phyloP scores from a whole-genome alignment of 805 yeast species.

The Candida golubevii region DNA sequence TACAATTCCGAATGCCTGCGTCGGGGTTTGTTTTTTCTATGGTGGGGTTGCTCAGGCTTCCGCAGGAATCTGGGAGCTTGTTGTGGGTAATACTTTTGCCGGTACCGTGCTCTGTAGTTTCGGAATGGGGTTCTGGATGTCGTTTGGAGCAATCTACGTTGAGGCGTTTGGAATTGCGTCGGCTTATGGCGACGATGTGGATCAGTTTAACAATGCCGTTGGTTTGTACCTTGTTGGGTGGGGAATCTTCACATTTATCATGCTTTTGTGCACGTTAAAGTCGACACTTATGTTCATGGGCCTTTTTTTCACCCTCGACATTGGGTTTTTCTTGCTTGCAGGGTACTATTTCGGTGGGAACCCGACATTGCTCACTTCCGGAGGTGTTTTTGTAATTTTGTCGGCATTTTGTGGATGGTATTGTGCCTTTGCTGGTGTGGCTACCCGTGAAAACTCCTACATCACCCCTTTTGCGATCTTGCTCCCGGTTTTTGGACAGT shows the following conservation, averaged over 20 bases:
- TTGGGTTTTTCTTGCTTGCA: conserved; percentile 50
- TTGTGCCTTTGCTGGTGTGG: conserved; percentile 18
- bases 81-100: conserved; percentile 53
- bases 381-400: conserved; percentile 14
- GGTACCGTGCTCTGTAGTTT: conserved; percentile 48
- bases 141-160: conserved; percentile 45
- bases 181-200: conserved; percentile 42
- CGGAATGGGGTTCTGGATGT: conserved; percentile 51
- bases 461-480: conserved; percentile 10
- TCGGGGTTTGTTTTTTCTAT: conserved; percentile 45
- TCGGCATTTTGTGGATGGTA: conserved; percentile 17
- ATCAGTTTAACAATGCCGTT: conserved; percentile 43
- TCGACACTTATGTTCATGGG: conserved; percentile 48
- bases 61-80: conserved; percentile 49
- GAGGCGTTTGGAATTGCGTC: conserved; percentile 54
- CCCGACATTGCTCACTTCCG: conserved; percentile 11
- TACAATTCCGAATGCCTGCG: conserved; percentile 36
- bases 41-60: conserved; percentile 48
- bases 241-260: conserved; percentile 59
- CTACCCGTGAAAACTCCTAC: conserved; percentile 16
- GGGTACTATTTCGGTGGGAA: conserved; percentile 47
- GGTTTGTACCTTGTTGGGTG: conserved; percentile 62
- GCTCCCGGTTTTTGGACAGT: conserved; percentile 10
- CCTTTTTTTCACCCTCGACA: conserved; percentile 49
- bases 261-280: conserved; percentile 51